Base-by-base conservation (phyloP, 2,329 filamentous ascomycete species). In the Coniochaeta ligniaria region DNA sequence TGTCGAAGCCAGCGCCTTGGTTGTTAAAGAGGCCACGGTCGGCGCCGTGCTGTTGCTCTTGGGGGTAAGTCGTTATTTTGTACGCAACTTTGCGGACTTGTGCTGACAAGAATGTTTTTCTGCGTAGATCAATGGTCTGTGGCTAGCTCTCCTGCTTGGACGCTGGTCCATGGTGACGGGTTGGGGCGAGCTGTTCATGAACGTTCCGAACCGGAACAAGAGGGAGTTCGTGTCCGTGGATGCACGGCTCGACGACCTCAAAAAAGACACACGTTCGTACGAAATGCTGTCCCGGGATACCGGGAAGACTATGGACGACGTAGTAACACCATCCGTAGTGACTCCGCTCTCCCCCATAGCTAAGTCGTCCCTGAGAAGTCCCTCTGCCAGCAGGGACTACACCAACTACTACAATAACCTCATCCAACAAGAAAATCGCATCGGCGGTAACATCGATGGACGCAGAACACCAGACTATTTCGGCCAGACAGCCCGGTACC, bases 141-240 rank as follows among this genome's bases (percentile, higher is more conserved):
- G 94, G 86, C 85, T 90, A 57, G 82, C 96, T 61, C 74, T 96
- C 60, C 84, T 98, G 61, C 84, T 97, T 35, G 89, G 90, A 41
- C 88, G 93, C 59, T 86, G 84, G 72, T 88, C 90, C n/a, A 96
- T 98, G 87, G 79, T 96, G 60, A 83, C 80, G 3, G 95, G 90
- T 63, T 99, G 95, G 95, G 66, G 79, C 47, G 87, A 96, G 28
- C 75, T 93, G 47, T 73, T 87, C 65, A 77, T 73, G 60, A 72
- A 74, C 41, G 70, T 78, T 57, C 75, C 85, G 62, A 74, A 76
- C 38, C 76, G 78, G 59, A 78, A 75, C 62, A 85, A 89, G 70
- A 84, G 85, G 67, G 94, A 98, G 73, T 98, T 97, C 68, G 90
- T 96, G 64, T 96, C 91, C 43, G 87, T 90, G 54, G 94, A 97